Conservation (phyloP, 179 eudicot genomes). For the Spinacia oleracea region DNA sequence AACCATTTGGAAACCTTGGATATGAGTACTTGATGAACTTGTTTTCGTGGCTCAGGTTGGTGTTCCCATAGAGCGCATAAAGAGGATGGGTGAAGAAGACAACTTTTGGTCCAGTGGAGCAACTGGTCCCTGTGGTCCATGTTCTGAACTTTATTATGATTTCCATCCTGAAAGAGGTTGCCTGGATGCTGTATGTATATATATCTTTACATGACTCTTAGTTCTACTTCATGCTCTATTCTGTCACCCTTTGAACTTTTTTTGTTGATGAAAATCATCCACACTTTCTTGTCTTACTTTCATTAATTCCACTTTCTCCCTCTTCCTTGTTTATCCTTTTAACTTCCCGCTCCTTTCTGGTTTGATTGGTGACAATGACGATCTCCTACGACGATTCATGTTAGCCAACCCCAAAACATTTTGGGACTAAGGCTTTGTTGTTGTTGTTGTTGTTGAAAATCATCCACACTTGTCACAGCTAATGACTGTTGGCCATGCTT, state of each 20-base stretch:
- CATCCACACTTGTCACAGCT: neutral
- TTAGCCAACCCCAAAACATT: too few species aligned
- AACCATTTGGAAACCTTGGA: neutral
- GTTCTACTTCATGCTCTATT: slow-evolving; percentile 16
- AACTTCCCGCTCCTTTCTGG: too few species aligned
- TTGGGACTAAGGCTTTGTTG: too few species aligned
- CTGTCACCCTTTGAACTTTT: neutral
- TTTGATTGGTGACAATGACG: too few species aligned
- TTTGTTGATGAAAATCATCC: neutral
- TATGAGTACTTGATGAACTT: slow-evolving; percentile 13
- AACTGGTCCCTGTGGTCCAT: slow-evolving; percentile 99
- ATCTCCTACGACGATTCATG: too few species aligned
- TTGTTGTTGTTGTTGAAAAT: neutral
- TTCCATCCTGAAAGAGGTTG: slow-evolving; percentile 89
- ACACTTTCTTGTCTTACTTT: too few species aligned
- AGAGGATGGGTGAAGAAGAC: slow-evolving; percentile 89
- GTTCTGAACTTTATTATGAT: slow-evolving; percentile 94
- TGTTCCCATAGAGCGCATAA: slow-evolving; percentile 75
- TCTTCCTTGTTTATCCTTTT: too few species aligned
- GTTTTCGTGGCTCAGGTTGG: slow-evolving; percentile 62
- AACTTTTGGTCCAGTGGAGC: slow-evolving; percentile 98
- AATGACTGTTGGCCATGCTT: slow-evolving; percentile 11
- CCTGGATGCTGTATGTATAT: slow-evolving; percentile 65
- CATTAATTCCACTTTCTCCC: too few species aligned
- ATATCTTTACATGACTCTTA: slow-evolving; percentile 16